Percentiles rank a stretch among this genome's conserved stretches.
Evolutionary conservation across 169 alveolate species (phyloP).

Genomic region (Cryptosporidium canis): DNA sequence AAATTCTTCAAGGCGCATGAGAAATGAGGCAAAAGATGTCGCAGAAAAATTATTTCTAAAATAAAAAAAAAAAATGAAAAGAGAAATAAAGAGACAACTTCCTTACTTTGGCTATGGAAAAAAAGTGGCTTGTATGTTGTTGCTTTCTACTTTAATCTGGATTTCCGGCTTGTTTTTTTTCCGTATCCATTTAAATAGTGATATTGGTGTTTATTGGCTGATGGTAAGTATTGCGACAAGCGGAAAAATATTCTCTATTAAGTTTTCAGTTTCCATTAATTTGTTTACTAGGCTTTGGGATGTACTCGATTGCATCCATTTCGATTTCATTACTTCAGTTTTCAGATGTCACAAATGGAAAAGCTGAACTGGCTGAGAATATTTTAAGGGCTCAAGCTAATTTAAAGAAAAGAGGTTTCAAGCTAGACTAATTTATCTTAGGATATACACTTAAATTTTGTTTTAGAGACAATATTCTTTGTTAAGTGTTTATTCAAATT

Average conservation of each 20-base stretch:
- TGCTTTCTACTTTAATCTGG: constrained; percentile 1
- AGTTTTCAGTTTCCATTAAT: constrained; percentile 11
- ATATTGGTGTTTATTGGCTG: constrained; percentile 13
- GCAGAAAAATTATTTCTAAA: not conserved
- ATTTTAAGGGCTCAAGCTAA: constrained; percentile 32
- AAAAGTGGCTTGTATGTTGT: not conserved
- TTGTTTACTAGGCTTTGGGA: constrained; percentile 7
- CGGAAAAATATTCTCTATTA: not conserved
- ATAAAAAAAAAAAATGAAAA: not conserved
- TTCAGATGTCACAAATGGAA: constrained; percentile 38
- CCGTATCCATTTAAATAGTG: not conserved
- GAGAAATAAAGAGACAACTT: not conserved
- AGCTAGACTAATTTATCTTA: not conserved
- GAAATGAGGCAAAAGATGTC: constrained; percentile 3
- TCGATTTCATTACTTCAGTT: constrained; percentile 43
- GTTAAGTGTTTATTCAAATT: not conserved
- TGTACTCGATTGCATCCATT: constrained; percentile 34
- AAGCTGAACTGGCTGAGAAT: constrained; percentile 53
- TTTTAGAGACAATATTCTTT: not conserved
- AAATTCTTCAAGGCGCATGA: constrained; percentile 9
- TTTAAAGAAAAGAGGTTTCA: constrained; percentile 42
- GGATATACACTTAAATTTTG: not conserved
- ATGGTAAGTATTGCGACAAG: constrained; percentile 6
- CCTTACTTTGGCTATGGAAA: constrained; percentile 59
- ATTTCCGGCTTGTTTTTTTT: constrained; percentile 31